Conservation (phyloP, 148 eudicot species). For the Rhododendron mucronatum region DNA sequence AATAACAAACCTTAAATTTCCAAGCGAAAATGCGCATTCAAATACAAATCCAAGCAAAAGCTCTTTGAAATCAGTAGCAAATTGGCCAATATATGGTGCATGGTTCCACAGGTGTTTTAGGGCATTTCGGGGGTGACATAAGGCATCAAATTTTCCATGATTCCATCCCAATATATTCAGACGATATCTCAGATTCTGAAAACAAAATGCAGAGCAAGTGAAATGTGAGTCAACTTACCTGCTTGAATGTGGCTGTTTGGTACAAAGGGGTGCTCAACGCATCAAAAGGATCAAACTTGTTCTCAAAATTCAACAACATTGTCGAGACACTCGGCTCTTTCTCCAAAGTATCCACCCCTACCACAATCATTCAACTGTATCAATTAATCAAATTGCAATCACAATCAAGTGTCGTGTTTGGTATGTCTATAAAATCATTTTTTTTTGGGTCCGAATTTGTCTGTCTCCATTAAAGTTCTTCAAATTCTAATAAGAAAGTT, state of each 20-base stretch:
- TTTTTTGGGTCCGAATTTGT: neutral
- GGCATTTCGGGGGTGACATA: neutral
- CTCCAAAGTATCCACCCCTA: conserved; percentile 40
- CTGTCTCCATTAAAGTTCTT: neutral
- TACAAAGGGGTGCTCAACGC: conserved; percentile 86
- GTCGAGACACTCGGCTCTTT: conserved; percentile 77
- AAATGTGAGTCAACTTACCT: conserved; percentile 35
- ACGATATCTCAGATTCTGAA: neutral
- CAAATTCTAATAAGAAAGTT: neutral
- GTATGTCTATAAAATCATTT: neutral
- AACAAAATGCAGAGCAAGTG: neutral
- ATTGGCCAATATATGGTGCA: neutral
- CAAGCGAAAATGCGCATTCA: neutral
- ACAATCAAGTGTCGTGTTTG: neutral
- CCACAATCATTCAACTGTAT: conserved; percentile 14
- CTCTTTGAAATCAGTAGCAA: neutral
- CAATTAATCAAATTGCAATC: neutral
- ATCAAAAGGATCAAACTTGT: conserved; percentile 79
- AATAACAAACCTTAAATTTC: neutral
- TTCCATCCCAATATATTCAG: neutral
- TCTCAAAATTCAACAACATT: conserved; percentile 73
- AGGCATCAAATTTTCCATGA: neutral
- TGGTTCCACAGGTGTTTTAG: neutral
- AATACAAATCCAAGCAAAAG: neutral
- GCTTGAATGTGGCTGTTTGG: conserved; percentile 97